These are phyloP conservation scores for Kalaharituber pfeilii DNA, from an alignment of 2,329 filamentous ascomycete genomes.

Conservation along the genomic window DNA sequence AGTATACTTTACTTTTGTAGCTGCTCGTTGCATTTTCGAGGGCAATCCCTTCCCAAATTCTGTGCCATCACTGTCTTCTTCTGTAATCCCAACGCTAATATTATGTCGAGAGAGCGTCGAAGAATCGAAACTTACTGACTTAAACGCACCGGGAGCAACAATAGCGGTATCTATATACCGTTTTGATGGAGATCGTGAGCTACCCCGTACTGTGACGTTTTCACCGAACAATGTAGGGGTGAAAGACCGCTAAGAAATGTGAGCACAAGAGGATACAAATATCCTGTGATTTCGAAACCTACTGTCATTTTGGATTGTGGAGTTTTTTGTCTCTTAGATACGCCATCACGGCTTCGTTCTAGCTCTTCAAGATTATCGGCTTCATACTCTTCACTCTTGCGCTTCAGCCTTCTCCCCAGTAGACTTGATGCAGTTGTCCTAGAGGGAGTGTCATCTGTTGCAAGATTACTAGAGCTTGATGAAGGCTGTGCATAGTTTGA, in stretches of 20 bases:
- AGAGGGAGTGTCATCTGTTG: background rate
- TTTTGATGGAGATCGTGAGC: constrained; percentile 6
- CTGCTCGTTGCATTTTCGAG: background rate
- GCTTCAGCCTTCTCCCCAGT: background rate
- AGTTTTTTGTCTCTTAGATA: background rate
- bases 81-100: background rate
- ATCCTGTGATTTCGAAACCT: too few species aligned
- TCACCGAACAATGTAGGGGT: background rate
- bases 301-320: too few species aligned
- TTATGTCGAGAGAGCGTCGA: background rate
- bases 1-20: background rate
- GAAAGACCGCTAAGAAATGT: background rate
- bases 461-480: background rate
- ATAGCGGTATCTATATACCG: constrained; percentile 4
- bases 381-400: background rate
- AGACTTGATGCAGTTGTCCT: background rate
- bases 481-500: too few species aligned
- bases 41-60: too few species aligned
- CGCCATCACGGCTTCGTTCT: background rate
- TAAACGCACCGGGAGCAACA: background rate
- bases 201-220: background rate
- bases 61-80: background rate
- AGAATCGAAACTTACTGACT: background rate
- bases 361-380: background rate
- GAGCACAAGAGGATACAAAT: too few species aligned